Evolutionary conservation across 306 rosid genomes (phyloP), one percentile per base, ranked within the genome.

Genomic region (Vigna nakashimae): DNA sequence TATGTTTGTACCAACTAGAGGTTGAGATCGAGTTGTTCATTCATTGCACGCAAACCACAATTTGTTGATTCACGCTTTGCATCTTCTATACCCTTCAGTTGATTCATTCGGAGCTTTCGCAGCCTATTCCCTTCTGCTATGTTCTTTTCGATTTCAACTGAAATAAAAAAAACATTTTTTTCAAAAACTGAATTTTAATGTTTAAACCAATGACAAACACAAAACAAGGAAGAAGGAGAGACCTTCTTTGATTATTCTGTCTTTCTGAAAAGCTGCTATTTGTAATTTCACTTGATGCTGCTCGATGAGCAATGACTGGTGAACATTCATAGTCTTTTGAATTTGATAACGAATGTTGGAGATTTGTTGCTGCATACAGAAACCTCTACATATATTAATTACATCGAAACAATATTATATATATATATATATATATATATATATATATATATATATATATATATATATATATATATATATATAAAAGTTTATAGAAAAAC

Each of bases 121-220:
- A 86, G 60, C 75, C 83, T 90, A 10, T 58, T 46, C 78, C 83
- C 64, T 68, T 90, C 90, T 14, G 77, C 82, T 55, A 48, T 83
- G 43, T 74, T 88, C 64, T 55, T 77, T 63, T 32, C 89, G 4
- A 86, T 84, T 64, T 79, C 80, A 73, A 26, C 94, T 30, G 5
- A 30, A 30, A 30, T 30, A 26, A 26, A 26, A 26, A 26, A 26
- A 26, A 26, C 2, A 26, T 2, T 1, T 1, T 26, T 26, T 30
- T 30, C 4, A 30, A 30, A 30, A 30, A 3, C 5, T 30, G 0
- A 30, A 30, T 30, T 30, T 3, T 30, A 30, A 30, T 3, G 5
- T 4, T 4, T 30, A 4, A 30, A 3, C 4, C 32, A 30, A 26
- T 26, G 28, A 26, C 28, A 26, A 26, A 26, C 28, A 26, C 8